phyloP scores from a whole-genome alignment of 305 asterid species.

The Fraxinus angustifolia region DNA sequence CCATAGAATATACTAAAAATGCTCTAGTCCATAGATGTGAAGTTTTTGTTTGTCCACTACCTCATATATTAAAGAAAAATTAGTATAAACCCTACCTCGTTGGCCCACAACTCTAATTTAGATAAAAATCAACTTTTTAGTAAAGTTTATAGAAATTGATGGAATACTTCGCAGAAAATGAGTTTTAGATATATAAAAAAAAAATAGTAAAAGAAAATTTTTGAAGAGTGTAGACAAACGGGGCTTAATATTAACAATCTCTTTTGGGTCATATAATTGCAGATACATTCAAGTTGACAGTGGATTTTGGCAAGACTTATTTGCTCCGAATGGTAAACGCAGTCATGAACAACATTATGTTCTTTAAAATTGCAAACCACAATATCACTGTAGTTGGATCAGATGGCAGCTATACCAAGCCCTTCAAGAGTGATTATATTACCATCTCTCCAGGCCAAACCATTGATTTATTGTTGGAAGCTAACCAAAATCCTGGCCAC shows the following conservation, averaged over 20 bases:
- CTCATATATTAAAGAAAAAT: neutral
- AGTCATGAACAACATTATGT: neutral
- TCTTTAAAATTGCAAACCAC: neutral
- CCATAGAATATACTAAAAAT: neutral
- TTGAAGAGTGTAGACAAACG: no score
- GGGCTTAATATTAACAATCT: neutral
- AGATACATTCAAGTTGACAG: neutral
- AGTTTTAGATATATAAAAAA: no score
- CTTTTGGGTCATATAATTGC: neutral
- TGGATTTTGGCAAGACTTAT: neutral
- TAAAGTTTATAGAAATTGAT: no score
- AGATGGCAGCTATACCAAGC: neutral
- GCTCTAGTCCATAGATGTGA: neutral
- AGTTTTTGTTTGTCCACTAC: neutral
- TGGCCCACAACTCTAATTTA: neutral
- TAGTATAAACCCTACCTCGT: neutral
- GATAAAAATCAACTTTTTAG: no score
- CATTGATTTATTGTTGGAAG: neutral
- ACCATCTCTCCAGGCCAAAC: neutral
- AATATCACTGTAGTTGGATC: neutral
- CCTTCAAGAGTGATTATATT: neutral
- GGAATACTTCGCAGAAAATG: no score
- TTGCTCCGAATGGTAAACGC: neutral
- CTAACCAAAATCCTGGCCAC: neutral
- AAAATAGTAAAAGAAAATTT: no score